Percentiles rank a stretch among this genome's conserved stretches.
Conservation (phyloP, 441 rosid genomes). For the Pelargonium hybrid region DNA sequence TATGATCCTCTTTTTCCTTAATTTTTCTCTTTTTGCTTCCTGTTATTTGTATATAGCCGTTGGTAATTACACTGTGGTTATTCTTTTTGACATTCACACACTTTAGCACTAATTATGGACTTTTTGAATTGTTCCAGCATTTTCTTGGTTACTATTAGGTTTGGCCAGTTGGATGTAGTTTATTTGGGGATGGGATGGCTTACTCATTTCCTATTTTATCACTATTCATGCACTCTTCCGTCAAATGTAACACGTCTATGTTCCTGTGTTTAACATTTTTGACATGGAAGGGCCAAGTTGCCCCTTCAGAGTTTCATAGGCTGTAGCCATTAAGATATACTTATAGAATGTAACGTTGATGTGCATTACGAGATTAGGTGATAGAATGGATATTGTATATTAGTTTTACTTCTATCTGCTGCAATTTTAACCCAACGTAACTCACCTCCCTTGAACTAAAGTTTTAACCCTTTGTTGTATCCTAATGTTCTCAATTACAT, state of each 20-base stretch:
- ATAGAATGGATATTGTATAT: not conserved
- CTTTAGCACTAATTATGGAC: not conserved
- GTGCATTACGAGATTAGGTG: not conserved
- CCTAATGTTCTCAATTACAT: not conserved
- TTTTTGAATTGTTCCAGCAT: not conserved
- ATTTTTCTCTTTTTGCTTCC: not conserved
- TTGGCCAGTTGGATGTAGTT: too few relatives aligned
- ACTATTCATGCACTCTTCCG: too few relatives aligned
- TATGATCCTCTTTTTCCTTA: not conserved
- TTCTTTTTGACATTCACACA: not conserved
- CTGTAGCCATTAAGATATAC: not conserved
- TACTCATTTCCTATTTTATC: not conserved
- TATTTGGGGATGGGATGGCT: not conserved
- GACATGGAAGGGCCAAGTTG: not conserved
- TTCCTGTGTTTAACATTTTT: not conserved
- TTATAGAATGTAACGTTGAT: not conserved
- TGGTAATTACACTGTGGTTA: not conserved
- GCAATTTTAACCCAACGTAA: not conserved
- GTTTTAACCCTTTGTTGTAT: not conserved
- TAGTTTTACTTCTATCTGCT: not conserved
- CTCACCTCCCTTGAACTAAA: not conserved
- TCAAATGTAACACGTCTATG: not conserved
- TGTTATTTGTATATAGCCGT: not conserved
- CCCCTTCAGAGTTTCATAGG: not conserved
- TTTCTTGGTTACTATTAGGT: not conserved